These are phyloP conservation scores for Pseudogymnoascus sp. DNA, from an alignment of 2,329 filamentous ascomycete species.

Conservation along the genomic window DNA sequence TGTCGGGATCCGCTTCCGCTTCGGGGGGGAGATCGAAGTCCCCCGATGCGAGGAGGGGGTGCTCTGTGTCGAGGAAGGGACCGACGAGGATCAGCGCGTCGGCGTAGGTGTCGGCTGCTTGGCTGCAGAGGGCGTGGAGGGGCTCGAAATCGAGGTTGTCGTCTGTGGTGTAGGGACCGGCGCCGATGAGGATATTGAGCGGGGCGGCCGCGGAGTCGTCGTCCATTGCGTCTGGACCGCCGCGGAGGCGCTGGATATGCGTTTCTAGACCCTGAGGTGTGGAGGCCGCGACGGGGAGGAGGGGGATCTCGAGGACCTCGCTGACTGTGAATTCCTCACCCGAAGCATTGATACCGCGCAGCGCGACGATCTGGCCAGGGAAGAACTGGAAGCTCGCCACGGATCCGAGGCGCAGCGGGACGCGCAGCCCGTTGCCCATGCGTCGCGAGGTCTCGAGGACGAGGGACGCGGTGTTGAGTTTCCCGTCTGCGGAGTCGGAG, in stretches of 20 bases:
- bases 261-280: slow-evolving; percentile 55
- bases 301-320: slow-evolving; percentile 67
- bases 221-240: slow-evolving; percentile 56
- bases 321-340: slow-evolving; percentile 75
- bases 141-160: slow-evolving; percentile 88
- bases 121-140: slow-evolving; percentile 70
- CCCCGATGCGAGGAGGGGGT: slow-evolving; percentile 75
- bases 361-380: slow-evolving; percentile 85
- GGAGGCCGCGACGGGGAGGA: slow-evolving; percentile 69
- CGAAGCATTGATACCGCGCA: slow-evolving; percentile 79
- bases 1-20: slow-evolving; percentile 63
- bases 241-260: slow-evolving; percentile 62
- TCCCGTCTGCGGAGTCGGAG: slow-evolving; percentile 79
- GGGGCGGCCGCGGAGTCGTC: slow-evolving; percentile 54
- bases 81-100: slow-evolving; percentile 76
- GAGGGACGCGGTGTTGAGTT: slow-evolving; percentile 75
- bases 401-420: slow-evolving; percentile 69
- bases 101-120: slow-evolving; percentile 65
- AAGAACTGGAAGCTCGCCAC: slow-evolving; percentile 75
- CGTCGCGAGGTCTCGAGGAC: slow-evolving; percentile 83
- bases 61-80: slow-evolving; percentile 86
- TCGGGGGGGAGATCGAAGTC: slow-evolving; percentile 71
- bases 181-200: slow-evolving; percentile 67
- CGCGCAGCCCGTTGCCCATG: slow-evolving; percentile 72
- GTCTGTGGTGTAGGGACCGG: slow-evolving; percentile 87